These are phyloP conservation scores for Ogataea paraovalis DNA, from an alignment of 805 yeast species.

Conservation along the genomic window DNA sequence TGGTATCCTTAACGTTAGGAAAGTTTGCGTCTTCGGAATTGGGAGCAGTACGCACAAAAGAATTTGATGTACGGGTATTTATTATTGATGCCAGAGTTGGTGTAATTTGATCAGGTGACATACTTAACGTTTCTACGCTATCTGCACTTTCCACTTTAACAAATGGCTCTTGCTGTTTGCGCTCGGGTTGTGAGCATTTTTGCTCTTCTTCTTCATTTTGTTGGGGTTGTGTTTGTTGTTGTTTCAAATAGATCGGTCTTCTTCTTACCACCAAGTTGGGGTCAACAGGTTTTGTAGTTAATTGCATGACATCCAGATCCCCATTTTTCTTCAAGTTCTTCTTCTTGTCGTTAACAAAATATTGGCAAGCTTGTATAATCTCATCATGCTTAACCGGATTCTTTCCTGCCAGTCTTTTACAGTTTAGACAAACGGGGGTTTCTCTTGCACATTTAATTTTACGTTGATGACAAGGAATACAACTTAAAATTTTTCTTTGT, in stretches of 20 bases:
- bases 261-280: background rate
- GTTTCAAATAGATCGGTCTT: slow-evolving; percentile 1
- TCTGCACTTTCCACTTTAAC: no score
- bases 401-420: slow-evolving; percentile 34
- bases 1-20: no score
- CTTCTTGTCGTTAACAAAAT: slow-evolving; percentile 55
- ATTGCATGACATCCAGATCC: slow-evolving; percentile 8
- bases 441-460: slow-evolving; percentile 64
- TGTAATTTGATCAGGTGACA: no score
- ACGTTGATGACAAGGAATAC: slow-evolving; percentile 62
- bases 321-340: slow-evolving; percentile 31
- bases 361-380: slow-evolving; percentile 37
- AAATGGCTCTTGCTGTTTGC: background rate
- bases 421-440: slow-evolving; percentile 55
- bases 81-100: no score
- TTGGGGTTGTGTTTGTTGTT: background rate
- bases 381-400: slow-evolving; percentile 13
- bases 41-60: no score
- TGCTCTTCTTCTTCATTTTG: background rate
- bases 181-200: background rate
- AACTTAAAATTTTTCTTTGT: slow-evolving; percentile 53
- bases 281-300: slow-evolving; percentile 3
- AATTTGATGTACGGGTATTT: no score
- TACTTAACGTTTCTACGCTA: no score
- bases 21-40: no score